These are phyloP conservation scores for Prunus salicina DNA, from an alignment of 306 rosid species.

Conservation along the genomic window DNA sequence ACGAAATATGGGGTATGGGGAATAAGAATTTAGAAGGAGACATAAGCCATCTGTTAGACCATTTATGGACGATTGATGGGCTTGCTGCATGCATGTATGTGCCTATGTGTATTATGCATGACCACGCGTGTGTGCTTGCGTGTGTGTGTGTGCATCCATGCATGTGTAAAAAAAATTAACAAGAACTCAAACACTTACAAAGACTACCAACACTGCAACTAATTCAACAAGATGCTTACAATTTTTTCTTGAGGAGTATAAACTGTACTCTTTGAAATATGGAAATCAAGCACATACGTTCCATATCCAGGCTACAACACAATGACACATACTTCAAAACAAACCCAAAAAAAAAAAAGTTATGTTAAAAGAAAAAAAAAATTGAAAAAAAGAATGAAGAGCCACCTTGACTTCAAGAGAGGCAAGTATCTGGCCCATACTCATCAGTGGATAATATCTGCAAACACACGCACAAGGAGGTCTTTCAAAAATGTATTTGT, in stretches of 20 bases:
- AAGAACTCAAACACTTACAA: background rate
- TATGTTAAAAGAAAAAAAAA: background rate
- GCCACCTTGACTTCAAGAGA: conserved; percentile 67
- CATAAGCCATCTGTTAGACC: background rate
- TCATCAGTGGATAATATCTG: conserved; percentile 77
- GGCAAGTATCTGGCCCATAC: conserved; percentile 55
- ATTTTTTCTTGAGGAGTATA: conserved; percentile 45
- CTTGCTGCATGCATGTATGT: background rate
- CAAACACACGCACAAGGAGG: background rate
- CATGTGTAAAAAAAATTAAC: background rate
- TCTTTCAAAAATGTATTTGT: background rate
- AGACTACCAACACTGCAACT: background rate
- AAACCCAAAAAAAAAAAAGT: background rate
- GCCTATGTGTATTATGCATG: background rate
- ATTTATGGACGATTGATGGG: background rate
- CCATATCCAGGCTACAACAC: conserved; percentile 81
- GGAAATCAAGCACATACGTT: conserved; percentile 58
- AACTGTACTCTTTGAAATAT: conserved; percentile 43
- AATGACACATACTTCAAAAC: background rate
- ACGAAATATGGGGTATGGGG: background rate
- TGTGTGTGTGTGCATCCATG: background rate
- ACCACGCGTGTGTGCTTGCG: background rate
- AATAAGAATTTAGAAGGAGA: conserved; percentile 2
- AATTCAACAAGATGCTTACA: conserved; percentile 57
- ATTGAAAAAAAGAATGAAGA: background rate